Base-by-base conservation (phyloP, 1,284 basidiomycete species). In the Naganishia sp. region DNA sequence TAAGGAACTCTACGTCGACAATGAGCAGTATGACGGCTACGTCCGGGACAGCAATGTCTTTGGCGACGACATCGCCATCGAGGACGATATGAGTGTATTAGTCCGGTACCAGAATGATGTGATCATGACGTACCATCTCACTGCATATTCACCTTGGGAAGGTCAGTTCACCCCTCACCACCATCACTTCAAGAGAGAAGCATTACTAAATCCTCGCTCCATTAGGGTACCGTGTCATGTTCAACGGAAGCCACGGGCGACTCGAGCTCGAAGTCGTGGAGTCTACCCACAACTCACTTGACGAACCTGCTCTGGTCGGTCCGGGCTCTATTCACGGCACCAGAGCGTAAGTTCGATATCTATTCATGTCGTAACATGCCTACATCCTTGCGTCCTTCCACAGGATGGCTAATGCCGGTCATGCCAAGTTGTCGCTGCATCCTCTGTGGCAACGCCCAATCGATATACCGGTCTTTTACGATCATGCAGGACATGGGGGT, bases 251-350 rank as follows among this genome's bases (percentile, higher is more conserved):
- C 45, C 78, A 81, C 39, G 84, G 84, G 7, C 81, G 84, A 9
- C 81, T 85, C 7, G 84, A 85, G 75, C 80, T 85, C 45, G 82
- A 83, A 69, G 83, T 84, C 18, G 83, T 85, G 60, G 84, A 85
- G 71, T 82, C 79, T 23, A 67, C 74, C 1, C 69, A 72, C 68
- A 73, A 76, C 36, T 36, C 55, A 64, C 71, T 21, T 69, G 64
- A 45, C 9, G 59, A 61, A 36, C 48, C 50, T 2, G 52, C 55
- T 7, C 36, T 52, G 21, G 57, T 73, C n/a, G 67, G 67, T 28
- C 67, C 67, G 3, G 67, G 67, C 5, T 68, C 67, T 23, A 68
- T 68, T 50, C 67, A 68, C 25, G 67, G 67, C 15, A 64, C 67
- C 21, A 55, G 54, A 46, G 33, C 67, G 67, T 61, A 21, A 64